Evolutionary conservation across 345 rosid genomes (phyloP), one percentile per base, ranked within the genome.

Genomic region (Eucalyptus regnans): DNA sequence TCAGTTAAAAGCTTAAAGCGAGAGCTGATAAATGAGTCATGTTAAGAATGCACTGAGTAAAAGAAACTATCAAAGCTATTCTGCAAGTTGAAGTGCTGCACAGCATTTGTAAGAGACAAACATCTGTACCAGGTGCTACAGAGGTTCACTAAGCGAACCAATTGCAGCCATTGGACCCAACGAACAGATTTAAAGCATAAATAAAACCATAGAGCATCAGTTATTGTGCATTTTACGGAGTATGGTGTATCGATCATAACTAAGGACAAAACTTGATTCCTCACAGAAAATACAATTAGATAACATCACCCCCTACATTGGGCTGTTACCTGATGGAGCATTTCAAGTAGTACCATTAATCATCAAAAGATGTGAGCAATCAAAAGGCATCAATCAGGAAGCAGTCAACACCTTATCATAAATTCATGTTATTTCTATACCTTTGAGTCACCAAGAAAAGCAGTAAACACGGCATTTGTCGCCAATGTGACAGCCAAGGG

Each of bases 401-500:
- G 49, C 29, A 41, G 49, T 51, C 49, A 7, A 54, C 0, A 1
- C 88, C 27, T 31, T 1, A 62, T 86, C 50, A 86, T 12, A 31
- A 56, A 56, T 29, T 29, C 86, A 87, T 87, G 43, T 52, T 41
- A 12, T 76, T 41, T 76, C 83, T 20, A 10, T 93, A 96, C 99
- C 99, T 98, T 97, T 20, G 99, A 95, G 62, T 98, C 98, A 90
- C 97, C 99, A 87, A 95, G 88, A 91, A 97, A 98, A 86, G 98
- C 93, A 92, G 94, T 89, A 87, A 97, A 97, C 81, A 96, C 94
- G 5, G 91, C 94, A n/a, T 93, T 91, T 25, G 98, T 92, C 33
- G 98, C 98, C 92, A 98, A 91, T 80, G 99, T 98, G 86, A 88
- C 97, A 89, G 99, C 96, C 91, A 98, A 91, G n/a, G 99, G 98